Base-by-base conservation (phyloP, 78 protist genomes). In the Parvularia atlantis region DNA sequence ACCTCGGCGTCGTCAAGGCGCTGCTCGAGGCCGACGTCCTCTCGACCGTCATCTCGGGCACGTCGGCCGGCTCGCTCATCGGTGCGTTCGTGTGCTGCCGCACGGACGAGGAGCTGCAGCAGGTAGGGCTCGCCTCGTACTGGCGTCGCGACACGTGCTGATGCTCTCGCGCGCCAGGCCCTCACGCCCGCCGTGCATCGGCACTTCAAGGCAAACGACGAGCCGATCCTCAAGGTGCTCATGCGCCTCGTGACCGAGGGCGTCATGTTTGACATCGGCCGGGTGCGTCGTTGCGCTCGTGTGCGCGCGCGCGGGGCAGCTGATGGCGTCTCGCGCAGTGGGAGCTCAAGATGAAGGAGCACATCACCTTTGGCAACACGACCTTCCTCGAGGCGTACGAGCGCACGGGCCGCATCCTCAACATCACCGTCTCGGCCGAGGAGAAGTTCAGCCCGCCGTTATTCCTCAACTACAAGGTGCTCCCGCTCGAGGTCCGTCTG, bases 351-450 rank as follows among this genome's bases (percentile, higher is more conserved):
- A 48, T 48, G 28, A 48, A 48, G 53, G 13, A 16, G 53, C 53
- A 48, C 16, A 16, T 16, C 53, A 48, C 28, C n/a, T n/a, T n/a
- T 48, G 53, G 53, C 13, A 48, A 48, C 53, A 48, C 2, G 28
- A 79, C 84, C 26, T 79, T 79, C 73, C 44, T 31, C 9, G 85
- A 87, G 60, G 91, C 91, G 28, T 87, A 79, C 80, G 68, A 64
- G 57, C 52, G 60, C 66, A 83, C 91, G 17, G 80, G 82, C 28
- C 71, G 87, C 7, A 66, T 80, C 31, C 73, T 87, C 56, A 82
- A 82, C 66, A 68, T 87, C 33, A 77, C 79, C 33, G 85, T 83
- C 41, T 30, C 61, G 1, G 35, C 58, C 22, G 40, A 28, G 16
- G 74, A 19, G 24, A 11, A 14, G 48, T 40, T 17, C 39, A 75